Evolutionary conservation across 1,139 yeast genomes (phyloP).

Genomic region (Schizosaccharomyces versatilis): DNA sequence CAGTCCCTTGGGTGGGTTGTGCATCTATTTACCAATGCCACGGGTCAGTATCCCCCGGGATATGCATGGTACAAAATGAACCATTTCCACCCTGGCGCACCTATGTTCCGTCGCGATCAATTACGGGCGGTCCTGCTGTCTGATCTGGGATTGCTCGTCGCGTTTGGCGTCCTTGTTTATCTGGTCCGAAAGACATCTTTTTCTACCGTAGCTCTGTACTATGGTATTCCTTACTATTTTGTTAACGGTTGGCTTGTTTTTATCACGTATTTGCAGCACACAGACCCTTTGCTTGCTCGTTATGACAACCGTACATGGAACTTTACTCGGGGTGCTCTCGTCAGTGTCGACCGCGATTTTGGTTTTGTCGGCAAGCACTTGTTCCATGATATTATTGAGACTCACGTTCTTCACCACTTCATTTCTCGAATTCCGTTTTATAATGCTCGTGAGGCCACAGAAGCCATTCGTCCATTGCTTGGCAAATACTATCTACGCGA

Average conservation of each 20-base stretch:
- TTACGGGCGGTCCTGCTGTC: constrained; percentile 18
- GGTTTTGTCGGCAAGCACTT: constrained; percentile 61
- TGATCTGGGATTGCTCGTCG: constrained; percentile 7
- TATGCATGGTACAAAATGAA: constrained; percentile 22
- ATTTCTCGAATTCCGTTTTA: constrained; percentile 71
- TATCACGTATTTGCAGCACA: constrained; percentile 66
- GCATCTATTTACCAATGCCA: constrained; percentile 46
- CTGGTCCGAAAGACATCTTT: constrained; percentile 5
- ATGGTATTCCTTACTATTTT: constrained; percentile 58
- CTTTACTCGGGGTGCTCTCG: constrained; percentile 75
- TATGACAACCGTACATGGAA: constrained; percentile 57
- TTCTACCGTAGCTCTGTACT: constrained; percentile 27
- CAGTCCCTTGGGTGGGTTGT: constrained; percentile 58
- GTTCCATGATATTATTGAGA: constrained; percentile 76
- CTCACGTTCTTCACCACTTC: constrained; percentile 73
- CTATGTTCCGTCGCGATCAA: constrained; percentile 50
- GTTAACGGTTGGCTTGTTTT: constrained; percentile 81
- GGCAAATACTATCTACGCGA: constrained; percentile 52
- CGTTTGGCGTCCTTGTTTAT: constrained; percentile 3
- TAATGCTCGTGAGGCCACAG: constrained; percentile 62
- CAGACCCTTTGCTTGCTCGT: constrained; percentile 63
- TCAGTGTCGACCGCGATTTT: constrained; percentile 66
- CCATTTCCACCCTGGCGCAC: constrained; percentile 55
- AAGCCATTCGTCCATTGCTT: constrained; percentile 58
- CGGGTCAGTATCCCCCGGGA: constrained; percentile 49